Conservation (phyloP, 2,329 filamentous ascomycete species). For the Phyllosticta citriasiana region DNA sequence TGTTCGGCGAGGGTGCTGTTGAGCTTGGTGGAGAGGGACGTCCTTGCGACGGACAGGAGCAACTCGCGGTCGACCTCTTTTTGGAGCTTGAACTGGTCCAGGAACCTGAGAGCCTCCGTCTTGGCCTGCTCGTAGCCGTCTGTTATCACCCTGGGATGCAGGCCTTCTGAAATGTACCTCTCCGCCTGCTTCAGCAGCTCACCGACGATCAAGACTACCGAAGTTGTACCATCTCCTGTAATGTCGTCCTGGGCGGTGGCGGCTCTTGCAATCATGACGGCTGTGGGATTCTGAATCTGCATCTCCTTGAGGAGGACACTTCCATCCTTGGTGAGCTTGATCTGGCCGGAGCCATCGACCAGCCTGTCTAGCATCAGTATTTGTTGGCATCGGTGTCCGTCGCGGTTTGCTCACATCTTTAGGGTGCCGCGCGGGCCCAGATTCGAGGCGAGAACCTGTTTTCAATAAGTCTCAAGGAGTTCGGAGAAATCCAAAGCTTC, state of each 20-base stretch:
- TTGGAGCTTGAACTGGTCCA: slow-evolving; percentile 85
- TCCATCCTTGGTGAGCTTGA: slow-evolving; percentile 98
- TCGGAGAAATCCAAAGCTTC: slow-evolving; percentile 26
- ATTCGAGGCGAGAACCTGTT: slow-evolving; percentile 88
- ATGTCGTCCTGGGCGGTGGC: slow-evolving; percentile 98
- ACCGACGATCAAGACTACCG: slow-evolving; percentile 87
- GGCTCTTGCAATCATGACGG: slow-evolving; percentile 69
- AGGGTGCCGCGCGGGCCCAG: slow-evolving; percentile 87
- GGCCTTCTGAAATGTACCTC: slow-evolving; percentile 89
- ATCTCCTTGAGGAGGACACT: slow-evolving; percentile 69
- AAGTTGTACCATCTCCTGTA: slow-evolving; percentile 94
- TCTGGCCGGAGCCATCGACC: slow-evolving; percentile 58
- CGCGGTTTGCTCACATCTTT: slow-evolving; percentile 71
- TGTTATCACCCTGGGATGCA: slow-evolving; percentile 92
- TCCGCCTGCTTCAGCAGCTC: slow-evolving; percentile 97
- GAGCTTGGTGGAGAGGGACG: slow-evolving; percentile 90
- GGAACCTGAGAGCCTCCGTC: slow-evolving; percentile 85
- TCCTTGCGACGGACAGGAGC: slow-evolving; percentile 83
- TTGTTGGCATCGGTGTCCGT: slow-evolving; percentile 26
- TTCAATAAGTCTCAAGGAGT: slow-evolving; percentile 36
- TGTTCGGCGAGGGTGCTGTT: slow-evolving; percentile 81
- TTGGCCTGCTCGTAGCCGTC: slow-evolving; percentile 98
- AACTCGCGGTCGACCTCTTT: slow-evolving; percentile 88
- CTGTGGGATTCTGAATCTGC: slow-evolving; percentile 98
- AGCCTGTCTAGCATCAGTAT: slow-evolving; percentile 36